Evolutionary conservation across 2,329 filamentous ascomycete species (phyloP).

Genomic region (Drechslera avenae): DNA sequence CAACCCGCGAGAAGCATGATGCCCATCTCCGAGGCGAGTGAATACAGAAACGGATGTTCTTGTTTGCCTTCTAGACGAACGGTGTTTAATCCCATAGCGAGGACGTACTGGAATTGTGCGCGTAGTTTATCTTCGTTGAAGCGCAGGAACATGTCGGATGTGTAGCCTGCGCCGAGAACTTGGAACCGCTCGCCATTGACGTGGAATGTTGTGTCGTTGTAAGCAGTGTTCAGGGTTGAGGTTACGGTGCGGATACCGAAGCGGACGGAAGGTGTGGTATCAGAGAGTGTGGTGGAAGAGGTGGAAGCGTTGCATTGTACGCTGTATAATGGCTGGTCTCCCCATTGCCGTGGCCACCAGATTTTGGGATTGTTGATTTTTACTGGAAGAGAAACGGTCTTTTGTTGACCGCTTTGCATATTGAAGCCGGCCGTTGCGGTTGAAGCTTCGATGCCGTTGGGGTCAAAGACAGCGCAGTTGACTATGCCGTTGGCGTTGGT

Average conservation of each 20-base stretch:
- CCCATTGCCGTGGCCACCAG: constrained; percentile 69
- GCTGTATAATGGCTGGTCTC: constrained; percentile 60
- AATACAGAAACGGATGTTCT: constrained; percentile 66
- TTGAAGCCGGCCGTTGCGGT: constrained; percentile 4
- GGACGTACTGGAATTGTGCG: constrained; percentile 58
- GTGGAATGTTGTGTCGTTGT: constrained; percentile 61
- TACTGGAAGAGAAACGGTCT: constrained; percentile 1
- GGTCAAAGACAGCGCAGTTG: constrained; percentile 18
- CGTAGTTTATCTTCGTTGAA: constrained; percentile 58
- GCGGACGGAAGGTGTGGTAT: constrained; percentile 38
- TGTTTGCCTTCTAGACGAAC: constrained; percentile 68
- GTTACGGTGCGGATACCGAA: constrained; percentile 64
- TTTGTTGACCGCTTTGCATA: not conserved
- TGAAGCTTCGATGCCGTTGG: constrained; percentile 1
- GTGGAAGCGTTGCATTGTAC: constrained; percentile 39
- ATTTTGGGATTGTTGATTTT: constrained; percentile 54
- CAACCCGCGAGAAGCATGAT: constrained; percentile 67
- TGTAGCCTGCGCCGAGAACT: constrained; percentile 65
- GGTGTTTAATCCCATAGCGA: constrained; percentile 68
- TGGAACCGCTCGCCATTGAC: constrained; percentile 65
- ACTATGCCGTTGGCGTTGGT: constrained; percentile 10
- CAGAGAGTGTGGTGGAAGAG: constrained; percentile 32
- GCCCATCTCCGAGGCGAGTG: constrained; percentile 63
- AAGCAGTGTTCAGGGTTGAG: constrained; percentile 53
- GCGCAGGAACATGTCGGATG: constrained; percentile 66